Evolutionary conservation across 768 basidiomycete species (phyloP).

Genomic region (Trichaptum fuscoviolaceum): DNA sequence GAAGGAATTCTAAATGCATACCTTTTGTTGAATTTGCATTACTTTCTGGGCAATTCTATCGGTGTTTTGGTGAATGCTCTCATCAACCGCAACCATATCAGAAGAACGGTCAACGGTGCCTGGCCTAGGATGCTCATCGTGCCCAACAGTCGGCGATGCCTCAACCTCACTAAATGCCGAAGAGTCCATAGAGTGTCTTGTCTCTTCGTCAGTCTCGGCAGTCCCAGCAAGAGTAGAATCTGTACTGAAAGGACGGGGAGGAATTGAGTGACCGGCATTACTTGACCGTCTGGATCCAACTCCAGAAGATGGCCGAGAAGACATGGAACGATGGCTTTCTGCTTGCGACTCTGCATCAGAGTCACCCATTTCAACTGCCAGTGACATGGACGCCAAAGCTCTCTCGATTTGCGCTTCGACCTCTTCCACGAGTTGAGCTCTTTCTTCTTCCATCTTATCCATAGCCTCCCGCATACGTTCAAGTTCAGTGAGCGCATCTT

Average conservation of each 20-base stretch:
- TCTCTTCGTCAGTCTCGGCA: conserved; percentile 38
- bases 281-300: conserved; percentile 56
- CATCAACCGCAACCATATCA: conserved; percentile 81
- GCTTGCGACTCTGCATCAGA: conserved; percentile 71
- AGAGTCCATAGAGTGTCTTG: conserved; percentile 26
- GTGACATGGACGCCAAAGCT: conserved; percentile 70
- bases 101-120: conserved; percentile 76
- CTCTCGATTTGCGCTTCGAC: conserved; percentile 89
- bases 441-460: conserved; percentile 85
- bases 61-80: conserved; percentile 77
- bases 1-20: conserved; percentile 27
- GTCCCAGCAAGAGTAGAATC: conserved; percentile 77
- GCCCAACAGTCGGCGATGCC: conserved; percentile 33
- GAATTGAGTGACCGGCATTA: conserved; percentile 46
- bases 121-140: conserved; percentile 42
- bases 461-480: conserved; percentile 78
- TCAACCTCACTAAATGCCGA: conserved; percentile 26
- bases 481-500: conserved; percentile 75
- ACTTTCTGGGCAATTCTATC: conserved; percentile 89
- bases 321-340: conserved; percentile 56
- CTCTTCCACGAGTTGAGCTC: conserved; percentile 87
- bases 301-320: conserved; percentile 36
- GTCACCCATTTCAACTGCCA: conserved; percentile 67
- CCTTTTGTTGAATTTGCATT: conserved; percentile 87
- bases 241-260: conserved; percentile 65